phyloP scores from a whole-genome alignment of 2,329 filamentous ascomycete species.

The Paraconiothyrium sp. region DNA sequence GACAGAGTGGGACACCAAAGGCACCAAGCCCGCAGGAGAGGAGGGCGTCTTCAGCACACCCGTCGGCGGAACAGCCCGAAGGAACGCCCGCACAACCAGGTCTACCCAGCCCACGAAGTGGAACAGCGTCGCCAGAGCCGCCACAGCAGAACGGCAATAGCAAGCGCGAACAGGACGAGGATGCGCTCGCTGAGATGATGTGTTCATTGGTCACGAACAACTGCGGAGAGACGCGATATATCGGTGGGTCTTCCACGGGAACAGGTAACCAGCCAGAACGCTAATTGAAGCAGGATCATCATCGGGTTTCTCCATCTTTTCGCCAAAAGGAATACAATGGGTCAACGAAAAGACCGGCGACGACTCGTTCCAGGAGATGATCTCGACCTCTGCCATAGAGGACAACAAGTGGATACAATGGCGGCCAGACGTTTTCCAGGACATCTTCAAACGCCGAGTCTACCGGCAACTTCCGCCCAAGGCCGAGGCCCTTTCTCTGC shows the following conservation, averaged over 20 bases:
- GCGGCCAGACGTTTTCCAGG: conserved; percentile 97
- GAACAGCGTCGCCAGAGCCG: conserved; percentile 61
- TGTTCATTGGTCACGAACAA: conserved; percentile 96
- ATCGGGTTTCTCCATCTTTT: conserved; percentile 98
- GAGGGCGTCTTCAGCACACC: conserved; percentile 35
- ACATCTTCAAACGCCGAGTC: conserved; percentile 85
- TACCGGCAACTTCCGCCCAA: conserved; percentile 87
- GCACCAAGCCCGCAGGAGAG: conserved; percentile 38
- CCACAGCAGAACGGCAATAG: conserved; percentile 39
- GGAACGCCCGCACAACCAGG: conserved; percentile 53
- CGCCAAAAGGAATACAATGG: conserved; percentile 97
- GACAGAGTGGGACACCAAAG: conserved; percentile 33
- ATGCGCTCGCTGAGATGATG: conserved; percentile 97
- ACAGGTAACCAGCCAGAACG: conserved; percentile 6
- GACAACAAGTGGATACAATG: conserved; percentile 97
- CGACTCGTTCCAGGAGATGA: conserved; percentile 92
- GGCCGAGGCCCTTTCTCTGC: conserved; percentile 83
- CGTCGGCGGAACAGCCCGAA: conserved; percentile 52
- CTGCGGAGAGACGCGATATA: conserved; percentile 92
- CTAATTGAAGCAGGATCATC: conserved; percentile 75
- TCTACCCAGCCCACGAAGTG: conserved; percentile 61
- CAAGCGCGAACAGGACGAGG: conserved; percentile 68
- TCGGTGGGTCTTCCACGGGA: conserved; percentile 68
- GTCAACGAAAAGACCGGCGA: conserved; percentile 99
- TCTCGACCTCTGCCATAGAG: conserved; percentile 83